These are phyloP conservation scores for Diaporthe longicolla DNA, from an alignment of 2,329 filamentous ascomycete species.

Conservation along the genomic window DNA sequence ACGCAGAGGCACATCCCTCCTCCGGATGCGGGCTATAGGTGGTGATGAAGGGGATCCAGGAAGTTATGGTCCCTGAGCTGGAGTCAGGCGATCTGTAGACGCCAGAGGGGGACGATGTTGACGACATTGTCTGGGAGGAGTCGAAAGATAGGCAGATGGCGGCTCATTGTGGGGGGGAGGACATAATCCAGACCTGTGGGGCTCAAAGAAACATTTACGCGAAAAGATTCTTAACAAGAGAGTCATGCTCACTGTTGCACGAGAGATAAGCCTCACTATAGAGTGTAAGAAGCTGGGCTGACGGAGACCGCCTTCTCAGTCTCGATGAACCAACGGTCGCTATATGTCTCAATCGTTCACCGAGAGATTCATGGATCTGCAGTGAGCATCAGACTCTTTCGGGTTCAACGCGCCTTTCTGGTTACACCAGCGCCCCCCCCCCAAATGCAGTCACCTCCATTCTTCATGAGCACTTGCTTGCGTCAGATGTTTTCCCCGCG, in stretches of 20 bases:
- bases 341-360: neutral
- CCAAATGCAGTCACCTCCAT: neutral
- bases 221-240: neutral
- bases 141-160: neutral
- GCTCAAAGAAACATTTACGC: neutral
- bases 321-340: neutral
- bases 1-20: neutral
- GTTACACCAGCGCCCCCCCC: neutral
- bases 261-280: neutral
- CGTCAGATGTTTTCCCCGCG: neutral
- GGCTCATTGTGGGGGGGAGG: neutral
- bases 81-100: constrained; percentile 10
- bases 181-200: neutral
- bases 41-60: neutral
- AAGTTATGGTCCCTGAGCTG: constrained; percentile 12
- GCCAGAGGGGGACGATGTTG: neutral
- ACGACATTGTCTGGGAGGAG: neutral
- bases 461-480: neutral
- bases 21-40: neutral
- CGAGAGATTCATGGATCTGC: neutral
- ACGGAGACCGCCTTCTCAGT: neutral
- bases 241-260: constrained; percentile 11
- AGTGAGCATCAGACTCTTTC: neutral
- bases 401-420: neutral
- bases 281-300: neutral